phyloP scores from a whole-genome alignment of 2,329 filamentous ascomycete genomes.

The Colletotrichum musae region DNA sequence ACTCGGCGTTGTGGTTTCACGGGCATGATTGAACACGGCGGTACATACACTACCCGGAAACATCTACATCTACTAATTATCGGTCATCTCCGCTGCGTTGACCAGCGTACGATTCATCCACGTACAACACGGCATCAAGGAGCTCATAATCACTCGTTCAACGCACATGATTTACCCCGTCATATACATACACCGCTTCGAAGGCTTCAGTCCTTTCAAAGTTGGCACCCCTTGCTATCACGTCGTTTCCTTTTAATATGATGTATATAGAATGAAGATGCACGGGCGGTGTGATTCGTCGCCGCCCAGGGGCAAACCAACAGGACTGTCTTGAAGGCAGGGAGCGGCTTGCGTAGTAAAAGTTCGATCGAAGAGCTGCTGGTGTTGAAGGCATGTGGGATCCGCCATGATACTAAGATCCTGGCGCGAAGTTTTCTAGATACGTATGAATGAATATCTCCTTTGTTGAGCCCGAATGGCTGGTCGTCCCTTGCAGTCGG shows the following conservation, averaged over 20 bases:
- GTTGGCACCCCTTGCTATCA: not conserved
- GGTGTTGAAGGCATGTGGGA: slow-evolving; percentile 7
- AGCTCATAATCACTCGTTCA: slow-evolving; percentile 32
- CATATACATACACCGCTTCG: slow-evolving; percentile 30
- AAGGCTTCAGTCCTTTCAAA: not conserved
- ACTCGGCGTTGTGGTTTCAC: slow-evolving; percentile 34
- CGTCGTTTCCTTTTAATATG: slow-evolving; percentile 26
- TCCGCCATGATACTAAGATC: not conserved
- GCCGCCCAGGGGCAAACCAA: not conserved
- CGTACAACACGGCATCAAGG: slow-evolving; percentile 3
- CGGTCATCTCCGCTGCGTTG: slow-evolving; percentile 4
- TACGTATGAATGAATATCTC: slow-evolving; percentile 32
- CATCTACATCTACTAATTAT: slow-evolving; percentile 27
- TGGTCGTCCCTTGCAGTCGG: not conserved
- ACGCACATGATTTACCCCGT: slow-evolving; percentile 39
- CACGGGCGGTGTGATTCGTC: slow-evolving; percentile 5
- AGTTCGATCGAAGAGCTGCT: slow-evolving; percentile 16
- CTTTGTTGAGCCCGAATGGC: slow-evolving; percentile 27
- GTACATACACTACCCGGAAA: slow-evolving; percentile 4
- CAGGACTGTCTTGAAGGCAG: slow-evolving; percentile 19
- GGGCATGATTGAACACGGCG: slow-evolving; percentile 18
- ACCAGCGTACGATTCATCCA: not conserved
- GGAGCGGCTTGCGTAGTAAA: slow-evolving; percentile 14
- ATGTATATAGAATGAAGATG: slow-evolving; percentile 27
- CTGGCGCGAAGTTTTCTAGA: slow-evolving; percentile 21